Evolutionary conservation across 495 filamentous ascomycete species (phyloP).

Genomic region (Evernia prunastri): DNA sequence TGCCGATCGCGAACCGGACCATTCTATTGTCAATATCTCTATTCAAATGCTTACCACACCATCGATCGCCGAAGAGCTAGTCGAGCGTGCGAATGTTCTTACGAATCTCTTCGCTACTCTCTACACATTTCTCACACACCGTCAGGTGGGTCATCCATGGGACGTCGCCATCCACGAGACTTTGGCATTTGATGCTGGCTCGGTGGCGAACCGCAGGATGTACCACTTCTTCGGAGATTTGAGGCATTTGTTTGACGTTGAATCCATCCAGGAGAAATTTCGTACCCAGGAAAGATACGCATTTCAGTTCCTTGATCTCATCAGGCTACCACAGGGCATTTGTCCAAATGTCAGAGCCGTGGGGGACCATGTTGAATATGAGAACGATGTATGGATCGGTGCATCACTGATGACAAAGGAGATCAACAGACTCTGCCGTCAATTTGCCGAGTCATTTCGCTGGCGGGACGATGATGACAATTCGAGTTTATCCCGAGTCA

Average conservation of each 20-base stretch:
- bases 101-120: constrained; percentile 92
- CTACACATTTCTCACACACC: constrained; percentile 92
- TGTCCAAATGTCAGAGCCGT: constrained; percentile 89
- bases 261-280: constrained; percentile 77
- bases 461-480: constrained; percentile 53
- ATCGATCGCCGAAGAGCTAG: constrained; percentile 89
- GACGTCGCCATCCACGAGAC: constrained; percentile 78
- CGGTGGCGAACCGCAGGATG: constrained; percentile 87
- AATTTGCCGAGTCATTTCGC: constrained; percentile 80
- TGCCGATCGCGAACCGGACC: constrained; percentile 92
- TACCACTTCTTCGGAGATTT: constrained; percentile 96
- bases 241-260: constrained; percentile 78
- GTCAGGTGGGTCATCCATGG: constrained; percentile 88
- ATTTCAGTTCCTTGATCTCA: constrained; percentile 88
- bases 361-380: constrained; percentile 94
- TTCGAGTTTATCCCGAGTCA: constrained; percentile 60
- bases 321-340: constrained; percentile 92
- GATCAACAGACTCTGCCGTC: constrained; percentile 83
- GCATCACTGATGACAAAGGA: constrained; percentile 90
- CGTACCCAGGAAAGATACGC: constrained; percentile 78
- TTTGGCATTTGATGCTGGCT: constrained; percentile 85
- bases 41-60: constrained; percentile 94
- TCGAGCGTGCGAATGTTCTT: constrained; percentile 91
- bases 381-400: constrained; percentile 96
- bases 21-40: constrained; percentile 96